Percentiles rank a stretch among this genome's conserved stretches.
These are phyloP conservation scores for Crithidia sp. DNA, from an alignment of 208 protist genomes.

Conservation along the genomic window DNA sequence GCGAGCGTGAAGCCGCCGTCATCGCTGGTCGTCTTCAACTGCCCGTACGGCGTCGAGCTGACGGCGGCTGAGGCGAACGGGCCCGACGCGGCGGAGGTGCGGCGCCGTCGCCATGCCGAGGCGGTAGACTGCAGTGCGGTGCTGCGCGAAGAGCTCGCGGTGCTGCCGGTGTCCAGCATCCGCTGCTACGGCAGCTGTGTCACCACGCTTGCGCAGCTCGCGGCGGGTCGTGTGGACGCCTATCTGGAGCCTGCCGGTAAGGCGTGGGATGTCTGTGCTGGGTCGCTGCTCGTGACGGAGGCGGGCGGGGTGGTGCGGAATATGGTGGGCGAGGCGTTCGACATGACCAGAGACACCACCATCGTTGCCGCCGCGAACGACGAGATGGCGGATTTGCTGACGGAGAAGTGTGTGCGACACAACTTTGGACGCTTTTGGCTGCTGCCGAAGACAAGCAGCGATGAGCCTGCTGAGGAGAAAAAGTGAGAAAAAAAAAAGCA, in stretches of 20 bases:
- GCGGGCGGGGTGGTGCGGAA: conserved; percentile 69
- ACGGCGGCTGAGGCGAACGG: conserved; percentile 20
- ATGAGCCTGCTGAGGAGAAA: background rate
- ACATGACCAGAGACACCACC: conserved; percentile 54
- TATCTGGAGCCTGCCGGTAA: conserved; percentile 67
- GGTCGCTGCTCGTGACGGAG: conserved; percentile 69
- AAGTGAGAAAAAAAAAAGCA: background rate
- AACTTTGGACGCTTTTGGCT: conserved; percentile 53
- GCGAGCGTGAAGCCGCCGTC: conserved; percentile 18
- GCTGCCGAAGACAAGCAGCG: background rate
- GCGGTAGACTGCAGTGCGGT: conserved; percentile 42
- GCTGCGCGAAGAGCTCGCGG: conserved; percentile 38
- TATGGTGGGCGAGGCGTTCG: conserved; percentile 53
- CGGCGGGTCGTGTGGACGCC: conserved; percentile 60
- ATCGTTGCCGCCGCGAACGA: conserved; percentile 57
- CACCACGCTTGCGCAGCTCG: conserved; percentile 56
- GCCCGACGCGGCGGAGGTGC: conserved; percentile 5
- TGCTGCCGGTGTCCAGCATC: conserved; percentile 39
- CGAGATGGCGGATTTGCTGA: conserved; percentile 33
- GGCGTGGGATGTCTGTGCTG: conserved; percentile 70
- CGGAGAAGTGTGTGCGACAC: conserved; percentile 36
- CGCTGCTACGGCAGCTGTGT: conserved; percentile 55
- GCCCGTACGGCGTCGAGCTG: conserved; percentile 39
- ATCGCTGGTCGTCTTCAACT: conserved; percentile 55
- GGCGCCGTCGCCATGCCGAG: conserved; percentile 27